phyloP scores from a whole-genome alignment of 2,329 filamentous ascomycete species.

The Hyphodiscus sp. region DNA sequence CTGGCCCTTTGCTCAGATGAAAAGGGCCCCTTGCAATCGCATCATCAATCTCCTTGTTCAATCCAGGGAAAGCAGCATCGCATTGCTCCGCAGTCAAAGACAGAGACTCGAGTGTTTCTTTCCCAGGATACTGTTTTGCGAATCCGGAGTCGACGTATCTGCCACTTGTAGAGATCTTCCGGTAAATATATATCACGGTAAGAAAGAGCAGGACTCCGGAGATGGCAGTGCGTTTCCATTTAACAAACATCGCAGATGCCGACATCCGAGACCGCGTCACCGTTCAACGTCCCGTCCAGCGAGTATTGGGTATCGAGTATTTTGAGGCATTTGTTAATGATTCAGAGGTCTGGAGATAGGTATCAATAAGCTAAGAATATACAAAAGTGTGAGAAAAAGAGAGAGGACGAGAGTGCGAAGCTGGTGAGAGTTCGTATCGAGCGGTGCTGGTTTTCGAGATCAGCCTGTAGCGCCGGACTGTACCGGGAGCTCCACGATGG shows the following conservation, averaged over 20 bases:
- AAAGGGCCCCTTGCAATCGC: slow-evolving; percentile 40
- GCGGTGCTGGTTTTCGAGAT: too few species aligned
- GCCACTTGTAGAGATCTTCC: background rate
- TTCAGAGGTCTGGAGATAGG: too few species aligned
- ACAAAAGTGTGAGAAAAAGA: too few species aligned
- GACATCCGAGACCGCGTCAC: background rate
- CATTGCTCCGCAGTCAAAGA: slow-evolving; percentile 39
- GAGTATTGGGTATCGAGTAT: background rate
- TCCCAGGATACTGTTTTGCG: background rate
- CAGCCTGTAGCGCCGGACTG: too few species aligned
- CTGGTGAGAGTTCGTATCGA: too few species aligned
- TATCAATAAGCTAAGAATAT: too few species aligned
- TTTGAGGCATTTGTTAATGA: background rate
- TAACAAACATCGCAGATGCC: background rate
- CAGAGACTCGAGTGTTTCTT: slow-evolving; percentile 2
- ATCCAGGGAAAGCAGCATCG: slow-evolving; percentile 37
- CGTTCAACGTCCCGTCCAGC: background rate
- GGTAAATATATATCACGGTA: background rate
- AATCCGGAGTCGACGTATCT: background rate
- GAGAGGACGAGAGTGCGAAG: too few species aligned
- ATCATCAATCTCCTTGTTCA: slow-evolving; percentile 41
- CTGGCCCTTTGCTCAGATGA: slow-evolving; percentile 30
- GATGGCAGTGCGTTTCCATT: background rate
- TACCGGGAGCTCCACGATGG: too few species aligned
- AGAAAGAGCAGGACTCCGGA: background rate